phyloP scores from a whole-genome alignment of 352 stramenopile species.

The Globisporangium nodosum region DNA sequence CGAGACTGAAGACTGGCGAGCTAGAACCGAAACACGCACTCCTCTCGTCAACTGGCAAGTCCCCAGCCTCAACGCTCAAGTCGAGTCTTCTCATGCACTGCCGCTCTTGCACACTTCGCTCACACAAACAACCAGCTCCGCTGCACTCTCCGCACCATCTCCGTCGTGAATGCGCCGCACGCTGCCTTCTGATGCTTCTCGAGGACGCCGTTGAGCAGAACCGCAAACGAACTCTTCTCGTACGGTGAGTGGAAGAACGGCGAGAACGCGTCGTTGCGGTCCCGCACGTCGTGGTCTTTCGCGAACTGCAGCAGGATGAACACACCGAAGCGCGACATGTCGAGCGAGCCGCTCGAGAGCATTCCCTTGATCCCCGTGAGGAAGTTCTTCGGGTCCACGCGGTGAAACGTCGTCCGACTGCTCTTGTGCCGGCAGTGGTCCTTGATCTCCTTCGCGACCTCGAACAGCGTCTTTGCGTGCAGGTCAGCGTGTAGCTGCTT shows the following conservation, averaged over 20 bases:
- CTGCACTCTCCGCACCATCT: constrained; percentile 50
- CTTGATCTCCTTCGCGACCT: constrained; percentile 63
- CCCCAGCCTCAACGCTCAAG: not conserved
- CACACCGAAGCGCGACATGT: constrained; percentile 50
- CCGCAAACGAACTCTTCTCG: constrained; percentile 48
- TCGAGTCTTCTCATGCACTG: not conserved
- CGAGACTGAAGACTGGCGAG: not conserved
- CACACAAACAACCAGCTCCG: constrained; percentile 56
- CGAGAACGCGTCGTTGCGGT: constrained; percentile 1
- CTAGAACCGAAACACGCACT: too few relatives aligned
- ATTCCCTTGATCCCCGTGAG: constrained; percentile 50
- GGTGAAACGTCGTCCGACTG: constrained; percentile 55
- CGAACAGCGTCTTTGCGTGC: constrained; percentile 48
- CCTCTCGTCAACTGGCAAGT: too few relatives aligned
- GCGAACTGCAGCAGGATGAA: constrained; percentile 70
- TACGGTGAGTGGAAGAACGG: constrained; percentile 55
- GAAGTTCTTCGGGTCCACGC: constrained; percentile 32
- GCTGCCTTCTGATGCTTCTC: constrained; percentile 21
- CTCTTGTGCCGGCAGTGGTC: constrained; percentile 64
- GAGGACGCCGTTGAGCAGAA: constrained; percentile 31
- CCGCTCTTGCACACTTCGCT: constrained; percentile 1
- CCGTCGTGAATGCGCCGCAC: constrained; percentile 33
- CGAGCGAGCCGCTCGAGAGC: constrained; percentile 44
- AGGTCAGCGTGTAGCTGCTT: constrained; percentile 62
- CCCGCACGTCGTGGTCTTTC: constrained; percentile 25